phyloP scores from a whole-genome alignment of 768 basidiomycete genomes.

The Dacryopinax spathularia region DNA sequence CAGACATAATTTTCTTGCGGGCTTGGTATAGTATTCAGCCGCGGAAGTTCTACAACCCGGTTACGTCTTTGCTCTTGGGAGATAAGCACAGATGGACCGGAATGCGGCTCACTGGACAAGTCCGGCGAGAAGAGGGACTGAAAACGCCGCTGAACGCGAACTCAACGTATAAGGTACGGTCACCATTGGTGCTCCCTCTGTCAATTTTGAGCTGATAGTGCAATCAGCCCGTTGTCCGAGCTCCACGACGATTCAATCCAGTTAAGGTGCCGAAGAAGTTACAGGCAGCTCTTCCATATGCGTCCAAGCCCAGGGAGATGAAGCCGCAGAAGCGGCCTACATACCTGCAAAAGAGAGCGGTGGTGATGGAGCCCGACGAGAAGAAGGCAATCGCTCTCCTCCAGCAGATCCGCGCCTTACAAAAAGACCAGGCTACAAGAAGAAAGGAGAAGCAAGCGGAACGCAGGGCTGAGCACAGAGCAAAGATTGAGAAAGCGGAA shows the following conservation, averaged over 20 bases:
- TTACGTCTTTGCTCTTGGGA: slow-evolving; percentile 74
- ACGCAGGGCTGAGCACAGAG: slow-evolving; percentile 49
- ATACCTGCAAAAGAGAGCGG: slow-evolving; percentile 90
- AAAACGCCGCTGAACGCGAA: slow-evolving; percentile 70
- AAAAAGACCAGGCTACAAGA: slow-evolving; percentile 71
- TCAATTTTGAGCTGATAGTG: background rate
- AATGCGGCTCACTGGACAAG: slow-evolving; percentile 90
- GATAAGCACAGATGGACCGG: slow-evolving; percentile 77
- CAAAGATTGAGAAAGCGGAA: slow-evolving; percentile 61
- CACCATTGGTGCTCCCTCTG: background rate
- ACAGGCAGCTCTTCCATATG: slow-evolving; percentile 81
- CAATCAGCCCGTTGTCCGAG: slow-evolving; percentile 48
- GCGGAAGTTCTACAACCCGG: slow-evolving; percentile 90
- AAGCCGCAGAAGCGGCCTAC: slow-evolving; percentile 56
- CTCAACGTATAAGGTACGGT: slow-evolving; percentile 64
- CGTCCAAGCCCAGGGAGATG: slow-evolving; percentile 80
- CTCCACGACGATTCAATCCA: slow-evolving; percentile 76
- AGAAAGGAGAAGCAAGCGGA: slow-evolving; percentile 80
- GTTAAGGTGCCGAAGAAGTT: slow-evolving; percentile 77
- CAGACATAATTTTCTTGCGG: slow-evolving; percentile 87
- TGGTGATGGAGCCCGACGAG: slow-evolving; percentile 91
- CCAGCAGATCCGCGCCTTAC: slow-evolving; percentile 83
- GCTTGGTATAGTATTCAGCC: slow-evolving; percentile 96
- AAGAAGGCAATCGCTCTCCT: slow-evolving; percentile 78
- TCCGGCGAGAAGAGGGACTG: slow-evolving; percentile 70